Conservation (phyloP, 768 basidiomycete genomes). For the Leccinum obscurum region DNA sequence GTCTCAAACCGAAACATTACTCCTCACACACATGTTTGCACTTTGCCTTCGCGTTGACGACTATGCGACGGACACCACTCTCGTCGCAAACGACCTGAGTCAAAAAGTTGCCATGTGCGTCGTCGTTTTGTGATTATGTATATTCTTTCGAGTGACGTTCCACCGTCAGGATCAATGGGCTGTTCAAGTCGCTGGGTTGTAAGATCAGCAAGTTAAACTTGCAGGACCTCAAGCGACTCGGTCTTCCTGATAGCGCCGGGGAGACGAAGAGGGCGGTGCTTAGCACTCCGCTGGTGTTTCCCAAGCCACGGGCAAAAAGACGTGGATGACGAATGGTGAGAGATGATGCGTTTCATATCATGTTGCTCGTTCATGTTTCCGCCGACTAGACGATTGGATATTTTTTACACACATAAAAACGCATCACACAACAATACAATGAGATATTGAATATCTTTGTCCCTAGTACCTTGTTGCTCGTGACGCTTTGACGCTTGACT, state of each 20-base stretch:
- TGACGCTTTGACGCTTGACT: neutral
- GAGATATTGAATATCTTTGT: neutral
- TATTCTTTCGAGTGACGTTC: constrained; percentile 3
- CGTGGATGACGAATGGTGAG: constrained; percentile 20
- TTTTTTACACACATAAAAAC: neutral
- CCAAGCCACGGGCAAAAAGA: constrained; percentile 52
- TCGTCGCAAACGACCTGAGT: constrained; percentile 73
- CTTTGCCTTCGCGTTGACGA: constrained; percentile 79
- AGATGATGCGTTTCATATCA: neutral
- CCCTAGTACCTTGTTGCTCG: neutral
- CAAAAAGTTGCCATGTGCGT: constrained; percentile 66
- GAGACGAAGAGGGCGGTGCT: constrained; percentile 73
- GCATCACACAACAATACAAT: neutral
- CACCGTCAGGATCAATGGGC: constrained; percentile 50
- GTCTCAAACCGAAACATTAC: constrained; percentile 63
- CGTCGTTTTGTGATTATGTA: neutral
- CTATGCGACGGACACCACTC: constrained; percentile 66
- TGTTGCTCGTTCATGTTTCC: neutral
- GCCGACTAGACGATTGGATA: neutral
- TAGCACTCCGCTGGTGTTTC: constrained; percentile 77
- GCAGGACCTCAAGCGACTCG: constrained; percentile 67
- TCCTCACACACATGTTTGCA: constrained; percentile 79
- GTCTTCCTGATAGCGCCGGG: constrained; percentile 61
- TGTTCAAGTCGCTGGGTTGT: constrained; percentile 84
- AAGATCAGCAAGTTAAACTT: constrained; percentile 57